Evolutionary conservation across 169 alveolate species (phyloP), one percentile per base, ranked within the genome.

Genomic region (Cryptosporidium sp.): DNA sequence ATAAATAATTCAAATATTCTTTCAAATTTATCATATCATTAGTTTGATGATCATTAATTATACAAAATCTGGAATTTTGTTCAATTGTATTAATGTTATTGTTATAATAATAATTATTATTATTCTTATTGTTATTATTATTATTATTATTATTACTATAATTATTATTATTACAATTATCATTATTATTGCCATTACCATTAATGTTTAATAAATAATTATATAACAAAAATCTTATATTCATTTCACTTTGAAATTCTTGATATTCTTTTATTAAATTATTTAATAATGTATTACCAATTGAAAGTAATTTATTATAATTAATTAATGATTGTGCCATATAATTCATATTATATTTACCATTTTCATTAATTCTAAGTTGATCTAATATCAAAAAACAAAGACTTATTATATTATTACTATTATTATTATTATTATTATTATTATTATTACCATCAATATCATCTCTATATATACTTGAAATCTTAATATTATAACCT

Each of bases 321-420:
- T 80, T 39, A 29, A 80, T 80, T 23, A 80, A 44, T 9, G 87
- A 61, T 12, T 80, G 61, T 10, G 21, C 3, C 10, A 80, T 65
- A 80, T 42, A 44, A 9, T 62, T 10, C 26, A 80, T 21, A 26
- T 65, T 44, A 80, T 80, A 80, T 39, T 42, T 60, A 14, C 23
- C 23, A 37, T 5, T 33, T 37, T 60, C 87, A 70, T 73, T 73
- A 6, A 31, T 10, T 33, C 67, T 73, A n/a, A 73, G 14, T 33
- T 60, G 42, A 73, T 73, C 56, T n/a, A 73, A 53, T 16, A 73
- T 52, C 21, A 73, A 37, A 56, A 73, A 73, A 23, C 86, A 56
- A 29, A 10, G 33, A 37, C 56, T 73, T 53, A 73, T 73, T 52
- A 33, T 35, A 18, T 16, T 21, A 4, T 39, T 45, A n/a, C 6